A percentile compares a stretch with the other conserved stretches of the same genome.
phyloP scores from a whole-genome alignment of 441 rosid genomes.

The Viola pubescens region DNA sequence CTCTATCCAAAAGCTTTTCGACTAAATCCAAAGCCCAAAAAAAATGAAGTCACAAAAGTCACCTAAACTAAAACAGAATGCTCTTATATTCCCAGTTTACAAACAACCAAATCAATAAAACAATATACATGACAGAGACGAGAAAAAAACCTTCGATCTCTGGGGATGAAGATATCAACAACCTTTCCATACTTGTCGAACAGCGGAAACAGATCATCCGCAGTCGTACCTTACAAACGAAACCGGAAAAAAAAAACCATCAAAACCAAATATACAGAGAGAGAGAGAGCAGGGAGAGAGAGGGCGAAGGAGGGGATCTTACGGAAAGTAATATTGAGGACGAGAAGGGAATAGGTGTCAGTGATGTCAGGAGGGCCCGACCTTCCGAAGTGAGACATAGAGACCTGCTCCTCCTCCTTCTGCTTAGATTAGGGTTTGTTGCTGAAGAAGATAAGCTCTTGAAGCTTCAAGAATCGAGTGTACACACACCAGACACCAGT shows the following conservation, averaged over 20 bases:
- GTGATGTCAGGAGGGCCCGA: conserved; percentile 94
- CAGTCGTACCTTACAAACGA: conserved; percentile 43
- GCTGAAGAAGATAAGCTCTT: too few relatives aligned
- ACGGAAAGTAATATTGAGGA: conserved; percentile 97
- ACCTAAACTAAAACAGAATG: too few relatives aligned
- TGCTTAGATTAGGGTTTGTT: too few relatives aligned
- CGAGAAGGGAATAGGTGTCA: conserved; percentile 92
- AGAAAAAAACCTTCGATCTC: conserved; percentile 45
- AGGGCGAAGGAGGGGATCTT: conserved; percentile 6
- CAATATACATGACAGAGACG: neutral
- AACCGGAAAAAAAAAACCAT: neutral
- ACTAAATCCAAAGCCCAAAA: neutral
- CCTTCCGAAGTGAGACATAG: conserved; percentile 94
- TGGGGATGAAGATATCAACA: conserved; percentile 60
- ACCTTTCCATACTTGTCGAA: conserved; percentile 71
- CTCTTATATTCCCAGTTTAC: too few relatives aligned
- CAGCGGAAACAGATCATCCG: conserved; percentile 66
- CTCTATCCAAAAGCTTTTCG: too few relatives aligned
- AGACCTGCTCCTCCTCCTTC: too few relatives aligned
- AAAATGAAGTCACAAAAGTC: neutral
- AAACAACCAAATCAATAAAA: neutral
- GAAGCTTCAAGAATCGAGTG: too few relatives aligned
- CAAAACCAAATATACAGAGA: neutral
- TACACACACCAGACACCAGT: too few relatives aligned
- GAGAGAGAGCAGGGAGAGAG: neutral